phyloP scores from a whole-genome alignment of 2,329 filamentous ascomycete genomes.

The Claviceps africana region DNA sequence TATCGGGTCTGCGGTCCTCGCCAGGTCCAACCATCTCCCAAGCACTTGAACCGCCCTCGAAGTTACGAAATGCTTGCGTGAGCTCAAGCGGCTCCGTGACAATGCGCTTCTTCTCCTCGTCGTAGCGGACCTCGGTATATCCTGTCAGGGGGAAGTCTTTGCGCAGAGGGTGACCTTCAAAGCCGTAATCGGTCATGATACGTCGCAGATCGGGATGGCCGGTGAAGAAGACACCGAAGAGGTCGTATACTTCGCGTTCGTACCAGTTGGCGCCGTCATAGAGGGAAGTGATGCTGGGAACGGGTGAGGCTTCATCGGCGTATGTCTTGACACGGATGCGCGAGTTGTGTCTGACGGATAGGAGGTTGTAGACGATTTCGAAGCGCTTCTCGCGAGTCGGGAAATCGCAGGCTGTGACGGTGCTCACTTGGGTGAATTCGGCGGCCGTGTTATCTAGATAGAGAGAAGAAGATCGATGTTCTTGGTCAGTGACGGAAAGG shows the following conservation, averaged over 20 bases:
- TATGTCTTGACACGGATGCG: constrained; percentile 98
- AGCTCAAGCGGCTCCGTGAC: constrained; percentile 95
- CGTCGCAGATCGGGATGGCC: constrained; percentile 89
- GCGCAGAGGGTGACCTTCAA: constrained; percentile 90
- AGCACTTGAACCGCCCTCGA: constrained; percentile 70
- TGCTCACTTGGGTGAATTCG: constrained; percentile 86
- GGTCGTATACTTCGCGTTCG: constrained; percentile 92
- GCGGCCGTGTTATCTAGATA: constrained; percentile 75
- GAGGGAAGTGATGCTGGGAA: constrained; percentile 72
- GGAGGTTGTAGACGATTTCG: constrained; percentile 94
- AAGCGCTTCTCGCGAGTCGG: constrained; percentile 92
- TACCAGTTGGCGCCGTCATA: constrained; percentile 98
- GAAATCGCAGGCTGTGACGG: constrained; percentile 91
- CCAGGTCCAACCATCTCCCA: constrained; percentile 57
- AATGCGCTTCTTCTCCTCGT: constrained; percentile 99
- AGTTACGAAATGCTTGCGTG: constrained; percentile 97
- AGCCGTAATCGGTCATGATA: constrained; percentile 99
- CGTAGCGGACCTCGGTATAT: constrained; percentile 95
- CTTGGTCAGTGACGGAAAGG: neutral
- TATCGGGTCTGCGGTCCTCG: constrained; percentile 64
- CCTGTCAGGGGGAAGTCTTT: constrained; percentile 98
- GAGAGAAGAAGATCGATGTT: neutral
- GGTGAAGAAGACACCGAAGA: constrained; percentile 94
- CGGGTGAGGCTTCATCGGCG: constrained; percentile 85
- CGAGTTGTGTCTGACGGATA: constrained; percentile 91